A percentile compares a stretch with the other conserved stretches of the same genome.
phyloP scores from a whole-genome alignment of 176 grass and related monocot species.

The Canna indica region DNA sequence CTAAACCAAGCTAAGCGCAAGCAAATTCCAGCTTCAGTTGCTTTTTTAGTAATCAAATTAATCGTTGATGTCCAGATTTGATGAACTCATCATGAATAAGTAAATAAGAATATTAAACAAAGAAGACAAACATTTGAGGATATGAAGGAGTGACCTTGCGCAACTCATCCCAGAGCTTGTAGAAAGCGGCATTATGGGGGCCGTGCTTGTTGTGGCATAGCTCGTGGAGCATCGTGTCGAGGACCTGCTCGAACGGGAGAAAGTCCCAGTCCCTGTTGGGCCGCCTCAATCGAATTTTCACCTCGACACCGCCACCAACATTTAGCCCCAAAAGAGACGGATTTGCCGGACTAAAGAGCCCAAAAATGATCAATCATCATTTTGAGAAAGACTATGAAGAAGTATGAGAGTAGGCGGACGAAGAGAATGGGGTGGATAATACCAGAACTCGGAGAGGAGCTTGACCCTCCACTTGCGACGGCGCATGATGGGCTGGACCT shows the following conservation, averaged over 20 bases:
- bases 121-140: background rate
- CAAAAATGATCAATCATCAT: background rate
- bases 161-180: constrained; percentile 96
- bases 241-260: constrained; percentile 80
- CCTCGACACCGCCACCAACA: constrained; percentile 52
- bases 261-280: constrained; percentile 65
- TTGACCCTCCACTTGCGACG: constrained; percentile 92
- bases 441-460: constrained; percentile 91
- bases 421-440: constrained; percentile 10
- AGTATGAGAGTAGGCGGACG: background rate
- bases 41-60: background rate
- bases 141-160: constrained; percentile 44
- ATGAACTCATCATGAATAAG: background rate
- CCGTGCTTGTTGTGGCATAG: constrained; percentile 67
- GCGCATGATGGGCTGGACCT: constrained; percentile 95
- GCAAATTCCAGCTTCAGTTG: background rate
- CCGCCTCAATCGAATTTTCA: constrained; percentile 71
- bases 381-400: background rate
- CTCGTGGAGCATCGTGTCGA: constrained; percentile 95
- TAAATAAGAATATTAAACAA: background rate
- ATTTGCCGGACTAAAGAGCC: constrained; percentile 44
- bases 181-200: constrained; percentile 72
- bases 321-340: constrained; percentile 81
- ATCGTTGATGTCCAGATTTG: background rate
- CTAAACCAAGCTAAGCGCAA: background rate